Evolutionary conservation across 345 rosid species (phyloP).

Genomic region (Salix caprea): DNA sequence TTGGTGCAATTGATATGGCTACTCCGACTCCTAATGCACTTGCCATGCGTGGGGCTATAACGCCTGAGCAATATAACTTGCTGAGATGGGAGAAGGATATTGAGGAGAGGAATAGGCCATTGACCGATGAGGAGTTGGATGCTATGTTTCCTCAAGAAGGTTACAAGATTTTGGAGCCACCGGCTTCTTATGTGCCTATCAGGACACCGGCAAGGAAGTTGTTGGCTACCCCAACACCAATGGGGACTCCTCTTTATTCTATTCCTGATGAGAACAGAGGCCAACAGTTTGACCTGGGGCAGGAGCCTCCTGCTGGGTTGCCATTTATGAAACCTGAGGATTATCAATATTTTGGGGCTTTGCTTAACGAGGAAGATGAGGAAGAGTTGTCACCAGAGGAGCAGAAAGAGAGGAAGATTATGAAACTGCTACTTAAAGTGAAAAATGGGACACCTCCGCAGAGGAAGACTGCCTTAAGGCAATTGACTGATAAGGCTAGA

Average conservation of each 20-base stretch:
- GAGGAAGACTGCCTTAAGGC: conserved; percentile 95
- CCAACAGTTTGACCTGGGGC: conserved; percentile 94
- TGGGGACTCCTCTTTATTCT: conserved; percentile 77
- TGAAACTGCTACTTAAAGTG: conserved; percentile 93
- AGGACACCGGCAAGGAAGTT: conserved; percentile 90
- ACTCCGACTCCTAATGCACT: conserved; percentile 83
- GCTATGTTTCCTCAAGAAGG: conserved; percentile 93
- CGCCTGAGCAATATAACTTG: conserved; percentile 88
- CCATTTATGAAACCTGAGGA: conserved; percentile 99
- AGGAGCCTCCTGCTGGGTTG: conserved; percentile 80
- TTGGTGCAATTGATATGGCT: conserved; percentile 78
- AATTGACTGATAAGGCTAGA: conserved; percentile 94
- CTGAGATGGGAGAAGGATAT: conserved; percentile 98
- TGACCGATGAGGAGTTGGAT: conserved; percentile 96
- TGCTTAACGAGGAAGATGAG: conserved; percentile 88
- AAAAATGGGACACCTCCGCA: conserved; percentile 98
- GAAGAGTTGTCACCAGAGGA: conserved; percentile 87
- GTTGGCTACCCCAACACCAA: conserved; percentile 83
- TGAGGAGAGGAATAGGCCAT: conserved; percentile 92
- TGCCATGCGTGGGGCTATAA: conserved; percentile 64
- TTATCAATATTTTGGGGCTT: conserved; percentile 82
- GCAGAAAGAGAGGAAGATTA: conserved; percentile 95
- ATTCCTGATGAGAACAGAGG: conserved; percentile 95
- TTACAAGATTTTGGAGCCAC: conserved; percentile 88
- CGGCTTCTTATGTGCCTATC: conserved; percentile 90